Evolutionary conservation across 2,329 filamentous ascomycete genomes (phyloP), one percentile per base, ranked within the genome.

Genomic region (Xylaria sp.): DNA sequence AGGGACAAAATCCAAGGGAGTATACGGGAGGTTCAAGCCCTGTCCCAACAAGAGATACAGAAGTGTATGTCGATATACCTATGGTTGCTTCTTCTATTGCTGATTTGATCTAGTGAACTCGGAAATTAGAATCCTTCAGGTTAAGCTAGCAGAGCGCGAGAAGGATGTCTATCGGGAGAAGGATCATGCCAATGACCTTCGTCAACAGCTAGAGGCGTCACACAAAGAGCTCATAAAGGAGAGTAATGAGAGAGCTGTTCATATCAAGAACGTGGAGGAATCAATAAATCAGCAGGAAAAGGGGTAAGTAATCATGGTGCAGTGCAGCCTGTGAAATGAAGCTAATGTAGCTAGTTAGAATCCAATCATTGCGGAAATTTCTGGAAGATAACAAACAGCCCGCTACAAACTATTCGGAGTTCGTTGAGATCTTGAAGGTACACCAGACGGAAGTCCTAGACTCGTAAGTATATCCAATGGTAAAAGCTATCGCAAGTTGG

Each of bases 111-210:
- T 65, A 77, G 75, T 74, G 48, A 67, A 61, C 1, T 64, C 57
- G 12, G 69, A 70, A 14, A 70, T 74, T 21, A 47, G 59, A 1
- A 64, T 36, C 8, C 75, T 76, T 3, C 58, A 70, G 47, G 24
- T 30, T 5, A 66, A 71, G 50, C 47, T 77, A 47, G 60, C 42
- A 27, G 73, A 74, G 45, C 70, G 74, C 4, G 70, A 72, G 47
- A 73, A 71, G 14, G 72, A 75, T 14, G 65, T 75, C 11, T 61
- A 68, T 12, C 62, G 62, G 7, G 74, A 75, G 60, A 71, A 67
- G 39, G 62, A 73, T 8, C 64, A 65, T 24, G 45, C 62, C 12
- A 56, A 67, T 2, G 60, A 71, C 53, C 72, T 77, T 32, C 68
- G 61, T 17, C 65, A 65, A 27, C 72, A 75, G 61, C 69, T 77